A percentile compares a stretch with the other conserved stretches of the same genome.
These are phyloP conservation scores for Chytriomyces hyalinus DNA, from an alignment of 192 early-diverging fungal species.

Conservation along the genomic window DNA sequence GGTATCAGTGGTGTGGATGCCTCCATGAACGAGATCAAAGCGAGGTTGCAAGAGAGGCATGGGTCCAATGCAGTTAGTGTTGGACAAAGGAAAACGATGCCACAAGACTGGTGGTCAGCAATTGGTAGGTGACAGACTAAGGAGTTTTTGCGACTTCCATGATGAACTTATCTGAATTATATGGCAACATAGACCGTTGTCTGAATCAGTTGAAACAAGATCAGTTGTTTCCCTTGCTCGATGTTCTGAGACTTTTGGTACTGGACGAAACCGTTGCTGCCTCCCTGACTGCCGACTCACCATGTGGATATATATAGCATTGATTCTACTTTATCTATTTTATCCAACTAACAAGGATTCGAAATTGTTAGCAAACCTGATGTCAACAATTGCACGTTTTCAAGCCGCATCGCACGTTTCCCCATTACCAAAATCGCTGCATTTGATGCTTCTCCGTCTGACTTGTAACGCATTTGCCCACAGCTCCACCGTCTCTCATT, in stretches of 20 bases:
- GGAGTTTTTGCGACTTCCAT: no score
- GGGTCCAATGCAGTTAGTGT: no score
- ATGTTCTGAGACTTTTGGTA: constrained; percentile 66
- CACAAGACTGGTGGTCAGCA: constrained; percentile 3
- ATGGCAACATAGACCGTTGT: constrained; percentile 42
- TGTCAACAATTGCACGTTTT: constrained; percentile 32
- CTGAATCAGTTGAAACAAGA: constrained; percentile 47
- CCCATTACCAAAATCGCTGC: constrained; percentile 55
- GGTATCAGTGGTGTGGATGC: background rate
- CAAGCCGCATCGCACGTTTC: constrained; percentile 16
- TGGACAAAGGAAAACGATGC: background rate
- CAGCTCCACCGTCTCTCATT: constrained; percentile 38
- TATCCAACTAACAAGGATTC: background rate
- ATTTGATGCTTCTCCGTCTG: constrained; percentile 66
- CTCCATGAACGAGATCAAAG: constrained; percentile 28
- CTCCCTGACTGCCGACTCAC: constrained; percentile 50
- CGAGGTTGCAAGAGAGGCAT: constrained; percentile 41
- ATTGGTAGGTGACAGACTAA: constrained; percentile 6
- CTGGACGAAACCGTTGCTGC: constrained; percentile 49
- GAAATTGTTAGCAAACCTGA: constrained; percentile 24
- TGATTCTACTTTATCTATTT: constrained; percentile 7
- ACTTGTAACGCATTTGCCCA: constrained; percentile 65
- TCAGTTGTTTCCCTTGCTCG: constrained; percentile 66
- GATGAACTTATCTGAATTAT: no score
- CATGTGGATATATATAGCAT: constrained; percentile 13